Evolutionary conservation across 2,329 filamentous ascomycete species (phyloP), one percentile per base, ranked within the genome.

Genomic region (Parafenestella ontariensis): DNA sequence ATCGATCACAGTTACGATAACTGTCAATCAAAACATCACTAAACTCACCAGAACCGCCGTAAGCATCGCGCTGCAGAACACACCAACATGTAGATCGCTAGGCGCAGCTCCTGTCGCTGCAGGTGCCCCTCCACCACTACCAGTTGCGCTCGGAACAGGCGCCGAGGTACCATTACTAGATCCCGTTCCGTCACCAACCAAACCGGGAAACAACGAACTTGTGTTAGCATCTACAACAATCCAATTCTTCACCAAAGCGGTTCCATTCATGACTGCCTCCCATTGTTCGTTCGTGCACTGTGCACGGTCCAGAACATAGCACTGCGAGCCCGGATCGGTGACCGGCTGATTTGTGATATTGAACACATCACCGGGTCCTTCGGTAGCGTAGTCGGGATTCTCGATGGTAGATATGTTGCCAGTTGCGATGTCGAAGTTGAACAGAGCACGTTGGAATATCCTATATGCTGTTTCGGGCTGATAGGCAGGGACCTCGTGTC

Each of bases 341-440:
- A 80, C 76, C 1, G 78, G 72, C 29, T 76, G 60, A 41, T 83
- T 81, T 57, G 76, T 83, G 53, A 82, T 76, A 24, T 79, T 70
- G 64, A 65, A 79, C 20, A 75, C 78, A 44, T 73, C 76, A 4
- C 65, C 64, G 3, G 73, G 77, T 3, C 73, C 79, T 55, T 56
- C 36, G 3, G 66, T 67, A 0, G 56, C 45, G 39, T 72, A 73
- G 2, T 77, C 80, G 4, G 72, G 69, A 51, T 82, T 82, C 6
- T 63, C 52, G 0, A 56, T 68, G 1, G 76, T 80, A 6, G 74
- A 72, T 1, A 78, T 65, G 36, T 77, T 77, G 0, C 85, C 85
- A 2, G 84, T 87, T 0, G 83, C 81, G 43, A 88, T 73, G 45
- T 83, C 81, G 10, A 73, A 76, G 36, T 82, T 81, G 59, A 78